phyloP scores from a whole-genome alignment of 306 rosid genomes.

The Sesbania bispinosa region DNA sequence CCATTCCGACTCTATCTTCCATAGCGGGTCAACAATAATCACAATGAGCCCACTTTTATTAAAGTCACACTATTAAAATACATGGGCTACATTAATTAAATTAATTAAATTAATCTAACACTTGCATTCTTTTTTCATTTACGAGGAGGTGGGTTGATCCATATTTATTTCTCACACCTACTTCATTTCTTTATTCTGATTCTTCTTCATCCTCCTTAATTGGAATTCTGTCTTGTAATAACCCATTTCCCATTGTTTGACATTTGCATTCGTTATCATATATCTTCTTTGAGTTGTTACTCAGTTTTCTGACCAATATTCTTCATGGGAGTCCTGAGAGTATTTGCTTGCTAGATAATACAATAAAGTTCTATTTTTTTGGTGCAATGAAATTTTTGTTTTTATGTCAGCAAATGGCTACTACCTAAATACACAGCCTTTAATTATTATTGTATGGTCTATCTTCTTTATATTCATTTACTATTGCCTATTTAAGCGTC shows the following conservation, averaged over 20 bases:
- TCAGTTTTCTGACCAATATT: background rate
- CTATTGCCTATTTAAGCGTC: background rate
- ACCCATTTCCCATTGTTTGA: no score
- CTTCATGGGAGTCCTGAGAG: background rate
- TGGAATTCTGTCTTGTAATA: background rate
- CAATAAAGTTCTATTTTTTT: no score
- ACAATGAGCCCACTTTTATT: no score
- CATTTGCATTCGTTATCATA: conserved; percentile 10
- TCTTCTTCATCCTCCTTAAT: background rate
- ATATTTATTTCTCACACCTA: background rate
- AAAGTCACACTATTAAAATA: no score
- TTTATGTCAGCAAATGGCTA: no score
- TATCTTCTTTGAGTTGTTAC: conserved; percentile 26
- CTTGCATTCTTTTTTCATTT: conserved; percentile 44
- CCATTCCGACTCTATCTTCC: no score
- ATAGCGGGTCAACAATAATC: no score
- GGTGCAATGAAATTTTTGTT: no score
- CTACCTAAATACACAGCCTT: no score
- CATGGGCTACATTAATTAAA: no score
- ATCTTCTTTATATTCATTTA: conserved; percentile 17
- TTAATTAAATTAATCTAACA: no score
- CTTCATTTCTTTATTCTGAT: background rate
- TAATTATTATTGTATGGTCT: background rate
- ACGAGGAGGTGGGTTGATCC: conserved; percentile 49
- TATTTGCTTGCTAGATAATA: no score